Percentiles rank a stretch among this genome's conserved stretches.
Conservation (phyloP, 2,329 filamentous ascomycete species). For the Podosphaera xanthii region DNA sequence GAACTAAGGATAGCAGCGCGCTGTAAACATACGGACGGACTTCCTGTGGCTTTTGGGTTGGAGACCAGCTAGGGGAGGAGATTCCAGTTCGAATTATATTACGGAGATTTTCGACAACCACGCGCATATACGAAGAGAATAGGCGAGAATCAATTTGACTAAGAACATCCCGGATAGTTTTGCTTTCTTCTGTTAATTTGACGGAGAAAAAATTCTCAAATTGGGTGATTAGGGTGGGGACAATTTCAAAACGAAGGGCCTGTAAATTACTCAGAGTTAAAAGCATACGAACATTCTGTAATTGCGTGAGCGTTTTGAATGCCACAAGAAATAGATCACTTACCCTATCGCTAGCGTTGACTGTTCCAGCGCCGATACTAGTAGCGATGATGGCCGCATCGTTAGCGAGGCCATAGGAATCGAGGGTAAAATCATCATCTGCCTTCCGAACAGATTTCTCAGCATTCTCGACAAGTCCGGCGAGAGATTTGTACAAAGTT, state of each 20-base stretch:
- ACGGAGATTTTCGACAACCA: constrained; percentile 44
- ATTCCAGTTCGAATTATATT: constrained; percentile 54
- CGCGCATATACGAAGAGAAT: constrained; percentile 78
- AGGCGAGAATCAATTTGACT: constrained; percentile 74
- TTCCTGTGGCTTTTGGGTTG: constrained; percentile 37
- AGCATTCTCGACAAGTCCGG: constrained; percentile 92
- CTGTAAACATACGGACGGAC: constrained; percentile 81
- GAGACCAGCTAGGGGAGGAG: constrained; percentile 43
- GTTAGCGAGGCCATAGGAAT: constrained; percentile 14
- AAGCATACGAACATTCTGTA: constrained; percentile 72
- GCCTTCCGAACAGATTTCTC: constrained; percentile 47
- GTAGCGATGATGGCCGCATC: constrained; percentile 15
- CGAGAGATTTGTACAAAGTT: constrained; percentile 80
- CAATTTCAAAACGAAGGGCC: constrained; percentile 54
- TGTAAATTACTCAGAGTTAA: constrained; percentile 85
- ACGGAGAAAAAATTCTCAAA: constrained; percentile 91
- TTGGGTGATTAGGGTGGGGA: constrained; percentile 71
- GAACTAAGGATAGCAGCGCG: constrained; percentile 60
- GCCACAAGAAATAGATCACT: constrained; percentile 10
- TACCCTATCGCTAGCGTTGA: constrained; percentile 30
- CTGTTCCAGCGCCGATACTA: constrained; percentile 22
- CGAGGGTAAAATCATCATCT: constrained; percentile 16
- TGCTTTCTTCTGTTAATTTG: constrained; percentile 79
- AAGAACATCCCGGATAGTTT: constrained; percentile 76
- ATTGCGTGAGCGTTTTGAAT: constrained; percentile 9